Percentiles rank a stretch among this genome's conserved stretches.
These are phyloP conservation scores for Urostyla sp. DNA, from an alignment of 73 alveolate genomes.

Conservation along the genomic window DNA sequence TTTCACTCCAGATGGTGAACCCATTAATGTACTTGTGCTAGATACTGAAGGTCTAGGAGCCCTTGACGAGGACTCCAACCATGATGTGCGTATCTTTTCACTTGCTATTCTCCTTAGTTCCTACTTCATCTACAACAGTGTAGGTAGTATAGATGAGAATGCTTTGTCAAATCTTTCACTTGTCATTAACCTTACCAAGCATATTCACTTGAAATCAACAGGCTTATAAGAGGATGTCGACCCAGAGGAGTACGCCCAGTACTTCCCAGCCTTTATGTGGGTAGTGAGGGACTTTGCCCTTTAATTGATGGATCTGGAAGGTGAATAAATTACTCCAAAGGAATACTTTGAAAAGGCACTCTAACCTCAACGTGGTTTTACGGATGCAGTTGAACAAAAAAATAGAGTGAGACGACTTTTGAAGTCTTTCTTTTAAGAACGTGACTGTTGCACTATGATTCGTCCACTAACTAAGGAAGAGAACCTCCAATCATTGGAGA, in stretches of 20 bases:
- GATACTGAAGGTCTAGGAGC: conserved; percentile 96
- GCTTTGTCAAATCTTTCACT: conserved; percentile 89
- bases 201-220: conserved; percentile 81
- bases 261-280: conserved; percentile 97
- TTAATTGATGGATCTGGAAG: conserved; percentile 86
- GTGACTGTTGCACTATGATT: conserved; percentile 97
- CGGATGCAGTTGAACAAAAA: conserved; percentile 89
- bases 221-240: conserved; percentile 84
- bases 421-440: conserved; percentile 92
- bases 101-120: conserved; percentile 88
- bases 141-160: conserved; percentile 96
- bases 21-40: conserved; percentile 79
- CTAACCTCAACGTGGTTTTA: conserved; percentile 68
- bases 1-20: conserved; percentile 84
- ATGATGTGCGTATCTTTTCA: conserved; percentile 93
- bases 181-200: conserved; percentile 89
- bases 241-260: conserved; percentile 90
- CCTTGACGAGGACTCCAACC: conserved; percentile 94
- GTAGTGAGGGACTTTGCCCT: conserved; percentile 98
- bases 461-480: conserved; percentile 96
- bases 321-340: conserved; percentile 88
- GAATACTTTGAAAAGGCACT: conserved; percentile 97
- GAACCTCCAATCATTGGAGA: conserved; percentile 85
- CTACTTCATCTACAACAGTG: conserved; percentile 91
- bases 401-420: conserved; percentile 92